Evolutionary conservation across 164 flowering plant species (phyloP), one percentile per base, ranked within the genome.

Genomic region (Umbilicus rupestris): DNA sequence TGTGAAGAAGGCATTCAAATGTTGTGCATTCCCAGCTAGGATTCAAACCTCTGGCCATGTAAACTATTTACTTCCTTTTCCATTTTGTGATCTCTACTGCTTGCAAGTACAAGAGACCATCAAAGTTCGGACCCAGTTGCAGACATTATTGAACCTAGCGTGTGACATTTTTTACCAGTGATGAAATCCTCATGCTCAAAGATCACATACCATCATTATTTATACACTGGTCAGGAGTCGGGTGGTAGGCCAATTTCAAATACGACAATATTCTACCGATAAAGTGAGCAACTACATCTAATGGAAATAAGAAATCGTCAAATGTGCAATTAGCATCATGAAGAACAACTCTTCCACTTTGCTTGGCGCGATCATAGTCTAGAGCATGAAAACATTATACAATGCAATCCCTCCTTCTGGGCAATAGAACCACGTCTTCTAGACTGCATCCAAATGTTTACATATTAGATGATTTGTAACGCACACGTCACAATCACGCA

Each of bases 371-470:
- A 22, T 52, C 29, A 52, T 24, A 22, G 60, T 55, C 33, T 28
- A 55, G 60, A n/a, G 33, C 6, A 28, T 55, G 19, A 50, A 28
- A 12, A 10, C 11, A 12, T 20, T 45, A 15, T 45, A 4, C 15
- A n/a, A 45, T 50, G 28, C 60, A 12, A 55, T 28, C 33, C 33
- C 10, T 55, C 33, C 60, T 55, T 55, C 60, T 26, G 33, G 60
- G 33, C 29, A 28, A 28, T 7, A 12, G 17, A 3, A 28, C 60
- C 60, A 55, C 6, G 60, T 26, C 60, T 28, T 55, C 60, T 55
- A 55, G 7, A 55, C 60, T 55, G 60, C 60, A 55, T 30, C 33
- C 19, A 55, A 52, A 55, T 55, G 60, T 55, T 17, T 3, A 55
- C 33, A 20, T 12, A 55, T 55, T 55, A 55, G 60, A 55, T 12